Percentiles rank a stretch among this genome's conserved stretches.
These are phyloP conservation scores for Cordyceps cateniannulata DNA, from an alignment of 2,329 filamentous ascomycete species.

Conservation along the genomic window DNA sequence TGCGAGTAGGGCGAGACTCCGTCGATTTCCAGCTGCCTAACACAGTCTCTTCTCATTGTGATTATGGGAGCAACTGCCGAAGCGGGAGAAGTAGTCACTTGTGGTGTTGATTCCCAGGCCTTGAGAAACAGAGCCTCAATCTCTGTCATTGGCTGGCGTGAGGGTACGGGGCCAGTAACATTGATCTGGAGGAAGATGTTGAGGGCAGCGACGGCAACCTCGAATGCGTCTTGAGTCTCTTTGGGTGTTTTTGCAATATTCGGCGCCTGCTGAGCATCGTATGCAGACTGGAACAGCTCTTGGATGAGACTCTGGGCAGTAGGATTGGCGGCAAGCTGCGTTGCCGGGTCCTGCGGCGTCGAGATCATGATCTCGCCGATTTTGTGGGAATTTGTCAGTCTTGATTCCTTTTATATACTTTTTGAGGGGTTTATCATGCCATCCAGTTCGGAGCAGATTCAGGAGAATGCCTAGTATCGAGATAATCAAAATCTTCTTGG, in stretches of 20 bases:
- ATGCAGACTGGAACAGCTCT: conserved; percentile 2
- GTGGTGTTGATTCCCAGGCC: conserved; percentile 24
- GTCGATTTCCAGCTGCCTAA: conserved; percentile 69
- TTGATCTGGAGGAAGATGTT: conserved; percentile 64
- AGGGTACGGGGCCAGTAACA: conserved; percentile 78
- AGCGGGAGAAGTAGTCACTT: background rate
- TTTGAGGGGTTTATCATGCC: background rate
- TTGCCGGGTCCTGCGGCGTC: background rate
- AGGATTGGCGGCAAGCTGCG: background rate
- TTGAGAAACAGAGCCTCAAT: conserved; percentile 35
- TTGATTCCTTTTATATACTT: background rate
- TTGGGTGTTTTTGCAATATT: background rate
- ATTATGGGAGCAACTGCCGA: conserved; percentile 23
- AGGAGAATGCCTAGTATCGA: background rate
- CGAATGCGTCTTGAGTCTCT: conserved; percentile 16
- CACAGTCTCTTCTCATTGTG: conserved; percentile 48
- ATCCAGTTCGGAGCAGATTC: background rate
- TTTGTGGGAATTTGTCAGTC: background rate
- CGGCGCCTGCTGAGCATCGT: background rate
- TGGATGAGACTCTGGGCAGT: conserved; percentile 1
- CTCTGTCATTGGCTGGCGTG: conserved; percentile 17
- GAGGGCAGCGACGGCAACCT: conserved; percentile 27
- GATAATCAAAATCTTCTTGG: conserved; percentile 5
- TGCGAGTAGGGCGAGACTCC: conserved; percentile 81
- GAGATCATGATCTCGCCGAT: background rate